Conservation (phyloP, 2,329 filamentous ascomycete species). For the Colletotrichum sansevieriae region DNA sequence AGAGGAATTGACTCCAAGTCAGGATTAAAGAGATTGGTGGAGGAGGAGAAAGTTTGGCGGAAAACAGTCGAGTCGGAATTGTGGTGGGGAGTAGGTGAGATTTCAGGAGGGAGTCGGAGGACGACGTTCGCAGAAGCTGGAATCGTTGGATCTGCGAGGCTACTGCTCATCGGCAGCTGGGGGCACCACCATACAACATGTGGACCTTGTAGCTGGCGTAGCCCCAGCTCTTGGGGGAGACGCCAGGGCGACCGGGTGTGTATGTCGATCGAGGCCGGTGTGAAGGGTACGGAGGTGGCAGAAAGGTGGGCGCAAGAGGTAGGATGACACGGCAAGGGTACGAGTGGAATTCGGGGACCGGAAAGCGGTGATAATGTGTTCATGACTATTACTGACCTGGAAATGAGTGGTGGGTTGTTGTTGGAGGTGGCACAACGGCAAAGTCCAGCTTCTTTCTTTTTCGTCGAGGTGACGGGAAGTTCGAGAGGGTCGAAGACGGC, state of each 20-base stretch:
- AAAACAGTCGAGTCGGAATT: slow-evolving; percentile 40
- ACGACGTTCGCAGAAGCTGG: slow-evolving; percentile 43
- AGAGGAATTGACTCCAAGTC: slow-evolving; percentile 29
- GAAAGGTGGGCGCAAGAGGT: slow-evolving; percentile 24
- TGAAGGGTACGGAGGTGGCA: slow-evolving; percentile 26
- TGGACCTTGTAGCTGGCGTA: slow-evolving; percentile 42
- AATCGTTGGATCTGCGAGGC: slow-evolving; percentile 44
- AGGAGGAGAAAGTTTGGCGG: slow-evolving; percentile 40
- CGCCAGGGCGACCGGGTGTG: slow-evolving; percentile 26
- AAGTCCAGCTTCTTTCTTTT: slow-evolving; percentile 38
- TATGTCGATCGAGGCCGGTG: slow-evolving; percentile 30
- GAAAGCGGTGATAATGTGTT: neutral
- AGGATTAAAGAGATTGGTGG: slow-evolving; percentile 32
- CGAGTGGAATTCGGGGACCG: slow-evolving; percentile 16
- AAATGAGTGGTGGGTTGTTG: slow-evolving; percentile 8
- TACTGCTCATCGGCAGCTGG: slow-evolving; percentile 42
- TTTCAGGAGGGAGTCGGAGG: slow-evolving; percentile 41
- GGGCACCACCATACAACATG: slow-evolving; percentile 45
- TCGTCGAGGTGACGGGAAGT: slow-evolving; percentile 23
- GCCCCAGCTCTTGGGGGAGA: slow-evolving; percentile 38
- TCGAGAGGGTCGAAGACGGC: slow-evolving; percentile 13
- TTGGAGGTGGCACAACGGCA: slow-evolving; percentile 31
- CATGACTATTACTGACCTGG: slow-evolving; percentile 34
- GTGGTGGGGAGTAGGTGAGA: slow-evolving; percentile 42
- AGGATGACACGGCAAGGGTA: slow-evolving; percentile 31